phyloP scores from a whole-genome alignment of 2,329 filamentous ascomycete species.

The Diaporthe ampelina region DNA sequence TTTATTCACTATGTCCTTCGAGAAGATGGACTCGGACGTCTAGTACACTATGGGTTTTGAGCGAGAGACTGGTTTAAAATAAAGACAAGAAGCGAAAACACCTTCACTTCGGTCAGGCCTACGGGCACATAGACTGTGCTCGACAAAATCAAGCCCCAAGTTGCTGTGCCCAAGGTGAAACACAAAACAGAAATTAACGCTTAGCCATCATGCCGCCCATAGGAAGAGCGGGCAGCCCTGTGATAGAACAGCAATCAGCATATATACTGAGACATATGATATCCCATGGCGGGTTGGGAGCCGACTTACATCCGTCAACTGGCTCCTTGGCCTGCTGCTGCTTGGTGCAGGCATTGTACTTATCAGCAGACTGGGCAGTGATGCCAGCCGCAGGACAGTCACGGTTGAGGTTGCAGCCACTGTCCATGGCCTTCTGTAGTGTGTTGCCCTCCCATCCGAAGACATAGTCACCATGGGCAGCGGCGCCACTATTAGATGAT shows the following conservation, averaged over 20 bases:
- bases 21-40: background rate
- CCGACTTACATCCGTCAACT: constrained; percentile 62
- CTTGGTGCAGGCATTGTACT: constrained; percentile 62
- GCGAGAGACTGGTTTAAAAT: constrained; percentile 15
- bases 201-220: constrained; percentile 51
- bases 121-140: background rate
- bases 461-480: constrained; percentile 65
- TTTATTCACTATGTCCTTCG: background rate
- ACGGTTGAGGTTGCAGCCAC: constrained; percentile 60
- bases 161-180: background rate
- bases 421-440: constrained; percentile 64
- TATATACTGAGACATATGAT: background rate
- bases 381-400: constrained; percentile 60
- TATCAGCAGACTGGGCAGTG: constrained; percentile 59
- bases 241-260: background rate
- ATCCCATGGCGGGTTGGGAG: too few species aligned
- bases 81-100: background rate
- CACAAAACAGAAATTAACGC: background rate
- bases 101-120: background rate
- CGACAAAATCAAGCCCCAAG: background rate
- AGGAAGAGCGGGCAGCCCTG: constrained; percentile 51
- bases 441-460: constrained; percentile 65
- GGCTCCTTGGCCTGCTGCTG: constrained; percentile 62
- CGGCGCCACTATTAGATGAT: constrained; percentile 53
- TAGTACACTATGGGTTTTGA: background rate